These are phyloP conservation scores for Pichia sp. DNA, from an alignment of 1,139 yeast species.

Conservation along the genomic window DNA sequence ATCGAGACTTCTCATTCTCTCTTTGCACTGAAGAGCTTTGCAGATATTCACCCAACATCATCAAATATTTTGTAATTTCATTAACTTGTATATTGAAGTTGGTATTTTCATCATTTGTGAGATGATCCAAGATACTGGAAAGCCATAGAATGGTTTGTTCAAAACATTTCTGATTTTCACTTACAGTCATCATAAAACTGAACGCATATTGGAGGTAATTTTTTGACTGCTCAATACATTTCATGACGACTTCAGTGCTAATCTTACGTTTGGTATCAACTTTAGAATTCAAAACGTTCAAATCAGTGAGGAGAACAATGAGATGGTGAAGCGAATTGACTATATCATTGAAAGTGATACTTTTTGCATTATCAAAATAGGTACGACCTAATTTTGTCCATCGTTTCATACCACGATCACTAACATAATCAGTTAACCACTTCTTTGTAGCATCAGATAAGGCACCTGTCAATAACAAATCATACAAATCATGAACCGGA, in stretches of 20 bases:
- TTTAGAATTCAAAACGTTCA: constrained; percentile 42
- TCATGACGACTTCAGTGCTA: constrained; percentile 29
- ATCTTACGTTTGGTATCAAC: too few relatives aligned
- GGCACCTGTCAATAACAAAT: constrained; percentile 50
- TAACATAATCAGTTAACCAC: constrained; percentile 48
- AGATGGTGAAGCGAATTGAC: constrained; percentile 55
- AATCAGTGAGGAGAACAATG: constrained; percentile 40
- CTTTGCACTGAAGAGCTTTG: background rate
- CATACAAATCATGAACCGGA: constrained; percentile 36
- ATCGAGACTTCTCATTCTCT: constrained; percentile 5
- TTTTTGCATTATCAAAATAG: constrained; percentile 43
- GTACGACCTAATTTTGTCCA: constrained; percentile 47
- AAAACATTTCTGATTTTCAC: constrained; percentile 47
- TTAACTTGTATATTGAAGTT: constrained; percentile 18
- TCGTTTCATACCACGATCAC: constrained; percentile 60
- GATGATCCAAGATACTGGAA: constrained; percentile 26
- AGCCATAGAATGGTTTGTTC: constrained; percentile 47
- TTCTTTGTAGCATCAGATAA: constrained; percentile 40
- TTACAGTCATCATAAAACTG: constrained; percentile 39
- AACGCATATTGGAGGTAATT: constrained; percentile 33
- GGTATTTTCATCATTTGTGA: constrained; percentile 25
- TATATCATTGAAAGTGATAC: constrained; percentile 41
- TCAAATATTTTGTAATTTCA: constrained; percentile 23
- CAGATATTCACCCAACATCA: constrained; percentile 15
- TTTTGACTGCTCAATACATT: constrained; percentile 30